phyloP scores from a whole-genome alignment of 2,329 filamentous ascomycete species.

The Aspergillus spinulosporus region DNA sequence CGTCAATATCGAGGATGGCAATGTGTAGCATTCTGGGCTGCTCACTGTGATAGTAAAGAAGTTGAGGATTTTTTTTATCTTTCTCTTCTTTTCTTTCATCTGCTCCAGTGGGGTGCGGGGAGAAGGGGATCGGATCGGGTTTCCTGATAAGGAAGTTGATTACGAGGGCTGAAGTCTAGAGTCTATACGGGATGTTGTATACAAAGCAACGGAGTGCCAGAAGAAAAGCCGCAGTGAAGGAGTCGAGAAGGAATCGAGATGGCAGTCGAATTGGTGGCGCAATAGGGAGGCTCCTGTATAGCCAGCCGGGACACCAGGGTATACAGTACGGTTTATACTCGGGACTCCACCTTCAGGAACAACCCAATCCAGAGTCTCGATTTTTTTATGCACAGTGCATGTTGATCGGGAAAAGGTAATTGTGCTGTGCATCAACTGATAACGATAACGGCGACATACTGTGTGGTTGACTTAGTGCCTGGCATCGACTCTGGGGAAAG shows the following conservation, averaged over 20 bases:
- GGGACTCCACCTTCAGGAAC: slow-evolving; percentile 5
- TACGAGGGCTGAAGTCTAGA: slow-evolving; percentile 3
- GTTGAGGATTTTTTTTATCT: not conserved
- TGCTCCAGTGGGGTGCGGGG: not conserved
- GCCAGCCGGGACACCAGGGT: not conserved
- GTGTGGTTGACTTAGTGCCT: too few relatives aligned
- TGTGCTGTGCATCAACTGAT: not conserved
- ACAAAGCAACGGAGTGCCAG: too few relatives aligned
- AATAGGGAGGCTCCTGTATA: not conserved
- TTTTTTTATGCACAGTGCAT: not conserved
- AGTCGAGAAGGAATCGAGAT: too few relatives aligned
- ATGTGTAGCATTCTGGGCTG: slow-evolving; percentile 31
- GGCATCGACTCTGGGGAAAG: too few relatives aligned
- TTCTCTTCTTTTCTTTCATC: not conserved
- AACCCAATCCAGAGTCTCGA: not conserved
- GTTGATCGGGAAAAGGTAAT: not conserved
- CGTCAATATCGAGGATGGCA: slow-evolving; percentile 39
- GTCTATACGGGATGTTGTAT: not conserved
- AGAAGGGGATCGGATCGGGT: slow-evolving; percentile 8
- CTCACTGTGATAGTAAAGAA: not conserved
- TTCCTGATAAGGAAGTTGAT: slow-evolving; percentile 14
- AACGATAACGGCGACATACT: too few relatives aligned
- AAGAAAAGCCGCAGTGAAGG: too few relatives aligned
- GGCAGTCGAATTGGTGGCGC: too few relatives aligned
- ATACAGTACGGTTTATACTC: not conserved